Evolutionary conservation across 768 basidiomycete species (phyloP).

Genomic region (Roridomyces roridus): DNA sequence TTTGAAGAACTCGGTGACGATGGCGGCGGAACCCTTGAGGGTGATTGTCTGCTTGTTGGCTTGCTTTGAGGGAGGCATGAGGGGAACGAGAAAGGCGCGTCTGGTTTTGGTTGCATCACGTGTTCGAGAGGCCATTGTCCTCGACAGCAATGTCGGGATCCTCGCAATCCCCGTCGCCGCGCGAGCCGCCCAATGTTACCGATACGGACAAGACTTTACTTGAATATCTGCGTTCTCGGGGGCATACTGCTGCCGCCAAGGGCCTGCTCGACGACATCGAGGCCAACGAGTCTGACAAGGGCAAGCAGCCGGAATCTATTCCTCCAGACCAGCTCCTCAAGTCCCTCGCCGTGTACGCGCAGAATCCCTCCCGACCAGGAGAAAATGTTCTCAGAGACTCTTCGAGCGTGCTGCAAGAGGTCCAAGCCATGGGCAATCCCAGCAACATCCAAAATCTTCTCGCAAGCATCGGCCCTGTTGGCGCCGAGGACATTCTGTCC

Average conservation of each 20-base stretch:
- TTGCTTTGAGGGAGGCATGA: conserved; percentile 52
- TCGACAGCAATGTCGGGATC: conserved; percentile 55
- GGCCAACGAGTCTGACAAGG: conserved; percentile 43
- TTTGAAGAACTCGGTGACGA: conserved; percentile 99
- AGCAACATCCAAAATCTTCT: conserved; percentile 78
- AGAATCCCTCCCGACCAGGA: conserved; percentile 68
- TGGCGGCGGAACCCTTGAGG: conserved; percentile 90
- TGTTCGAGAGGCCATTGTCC: neutral
- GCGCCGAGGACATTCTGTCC: conserved; percentile 82
- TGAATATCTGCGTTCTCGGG: conserved; percentile 56
- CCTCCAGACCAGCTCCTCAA: conserved; percentile 58
- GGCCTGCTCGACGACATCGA: conserved; percentile 52
- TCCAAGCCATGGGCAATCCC: conserved; percentile 72
- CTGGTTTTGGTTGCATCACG: conserved; percentile 19
- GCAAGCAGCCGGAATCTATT: conserved; percentile 49
- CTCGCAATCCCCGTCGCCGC: conserved; percentile 52
- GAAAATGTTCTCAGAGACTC: conserved; percentile 78
- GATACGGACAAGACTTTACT: conserved; percentile 50
- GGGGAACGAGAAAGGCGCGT: conserved; percentile 34
- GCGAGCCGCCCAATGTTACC: conserved; percentile 37
- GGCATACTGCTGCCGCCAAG: conserved; percentile 55
- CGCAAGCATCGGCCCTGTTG: conserved; percentile 77
- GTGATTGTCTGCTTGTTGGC: conserved; percentile 81
- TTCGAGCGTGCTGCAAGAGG: conserved; percentile 67
- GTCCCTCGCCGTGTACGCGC: conserved; percentile 69